Evolutionary conservation across 2,329 filamentous ascomycete species (phyloP), one percentile per base, ranked within the genome.

Genomic region (Monilinia polystroma): DNA sequence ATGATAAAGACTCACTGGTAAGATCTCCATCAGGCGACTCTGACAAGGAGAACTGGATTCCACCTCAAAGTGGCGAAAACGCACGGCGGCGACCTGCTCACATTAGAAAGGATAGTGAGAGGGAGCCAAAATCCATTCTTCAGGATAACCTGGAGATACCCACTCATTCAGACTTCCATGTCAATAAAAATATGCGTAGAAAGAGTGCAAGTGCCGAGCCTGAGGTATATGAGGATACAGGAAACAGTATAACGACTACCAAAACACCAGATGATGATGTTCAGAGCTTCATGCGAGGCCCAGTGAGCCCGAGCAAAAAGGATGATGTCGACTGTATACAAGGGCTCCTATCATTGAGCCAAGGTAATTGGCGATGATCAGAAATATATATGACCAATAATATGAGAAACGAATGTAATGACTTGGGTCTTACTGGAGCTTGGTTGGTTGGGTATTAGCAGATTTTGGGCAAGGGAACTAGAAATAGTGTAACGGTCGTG

Each of bases 31-130:
- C 79, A 77, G 82, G 87, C 59, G 93, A 97, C 74, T 97, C 92
- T 1, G 94, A 98, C 77, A 98, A 98, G 79, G 94, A 98, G 80
- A 98, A 98, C 75, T 96, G 92, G 85, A 85, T 81, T 74, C 88
- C 82, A 1, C 82, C 81, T 70, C 81, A 82, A 70, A 81, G 82
- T 55, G 81, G 79, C 53, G 81, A 78, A 11, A 80, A 79, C 69
- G 73, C 77, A 63, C 78, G 69, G 68, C 75, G 66, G 53, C 73
- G 71, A 54, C 73, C 72, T 47, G 75, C 76, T 35, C 73, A 76
- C 69, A 72, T 66, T 66, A 69, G 59, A 64, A 73, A 64, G 63
- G 70, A 70, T 38, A 74, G 71, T 18, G 65, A 66, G 52, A 47
- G 55, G 38, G 53, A 66, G 8, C 57, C 71, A 4, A 70, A 71